Evolutionary conservation across 1,284 basidiomycete genomes (phyloP).

Genomic region (Acaromyces ingoldii): DNA sequence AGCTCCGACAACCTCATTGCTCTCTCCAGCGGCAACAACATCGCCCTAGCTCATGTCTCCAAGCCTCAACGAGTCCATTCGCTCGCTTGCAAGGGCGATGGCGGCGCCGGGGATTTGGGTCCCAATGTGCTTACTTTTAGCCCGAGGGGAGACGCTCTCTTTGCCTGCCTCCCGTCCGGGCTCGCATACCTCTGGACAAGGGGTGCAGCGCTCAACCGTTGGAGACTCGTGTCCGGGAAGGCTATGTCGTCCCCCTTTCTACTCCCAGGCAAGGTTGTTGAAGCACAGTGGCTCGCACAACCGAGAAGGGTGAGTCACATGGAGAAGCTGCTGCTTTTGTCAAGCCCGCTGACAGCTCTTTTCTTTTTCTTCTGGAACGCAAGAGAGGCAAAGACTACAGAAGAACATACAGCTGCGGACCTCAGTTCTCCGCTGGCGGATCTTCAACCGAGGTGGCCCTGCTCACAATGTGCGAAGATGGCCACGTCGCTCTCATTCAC

Average conservation of each 20-base stretch:
- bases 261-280: slow-evolving; percentile 1
- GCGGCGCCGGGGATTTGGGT: too few species aligned
- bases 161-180: not conserved
- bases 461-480: not conserved
- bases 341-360: too few species aligned
- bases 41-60: not conserved
- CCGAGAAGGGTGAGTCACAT: not conserved
- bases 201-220: not conserved
- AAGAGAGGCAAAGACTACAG: too few species aligned
- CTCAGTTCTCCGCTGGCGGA: not conserved
- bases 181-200: not conserved
- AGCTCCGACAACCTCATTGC: not conserved
- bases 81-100: not conserved
- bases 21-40: not conserved
- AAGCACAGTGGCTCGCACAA: not conserved
- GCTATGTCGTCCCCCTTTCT: too few species aligned
- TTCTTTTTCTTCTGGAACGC: too few species aligned
- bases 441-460: not conserved
- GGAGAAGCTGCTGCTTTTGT: not conserved
- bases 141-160: not conserved
- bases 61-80: not conserved
- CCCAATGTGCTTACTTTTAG: slow-evolving; percentile 1
- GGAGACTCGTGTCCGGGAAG: not conserved
- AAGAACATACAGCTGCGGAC: too few species aligned
- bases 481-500: not conserved